Base-by-base conservation (phyloP, 179 eudicot genomes). In the Camellia oleifera region DNA sequence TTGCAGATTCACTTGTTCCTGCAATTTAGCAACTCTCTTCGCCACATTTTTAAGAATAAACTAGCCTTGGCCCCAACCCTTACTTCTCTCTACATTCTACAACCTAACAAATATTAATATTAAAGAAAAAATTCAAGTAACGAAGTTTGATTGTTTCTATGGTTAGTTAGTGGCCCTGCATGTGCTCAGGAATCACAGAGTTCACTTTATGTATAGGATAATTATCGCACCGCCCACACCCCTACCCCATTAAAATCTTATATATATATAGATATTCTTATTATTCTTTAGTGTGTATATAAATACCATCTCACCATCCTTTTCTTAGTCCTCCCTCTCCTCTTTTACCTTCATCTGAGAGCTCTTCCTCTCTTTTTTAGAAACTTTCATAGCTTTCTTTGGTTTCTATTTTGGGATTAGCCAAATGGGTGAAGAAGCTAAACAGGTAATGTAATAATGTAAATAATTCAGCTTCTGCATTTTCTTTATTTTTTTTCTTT, bases 391-490 rank as follows among this genome's bases (percentile, higher is more conserved):
- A 32, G 40, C 0, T 2, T 71, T 48, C 11, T 18, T 69, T 58
- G 64, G 46, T 58, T 11, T 10, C 52, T 72, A 12, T 45, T 74
- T 18, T 40, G 18, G 60, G 7, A 42, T 50, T 58, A 15, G 32
- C 53, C 76, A 83, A 32, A 95, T 95, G 99, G 97, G 99, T 82
- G 98, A 89, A 85, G 91, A 92, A 89, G 83, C 81, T 71, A 90
- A 92, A 79, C 89, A 86, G 87, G 97, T 95, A 83, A 82, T 86
- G 71, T 15, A 32, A 32, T 32, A 32, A 32, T 32, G 40, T 32
- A 32, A 32, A 32, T 32, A 32, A 40, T n/a, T 20, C 7, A 5
- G 26, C 44, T 72, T 79, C 71, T 65, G 15, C 14, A 20, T 74
- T 83, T 61, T 15, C 44, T 74, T 78, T 72, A 11, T 73, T 62